These are phyloP conservation scores for Coniochaeta sp. DNA, from an alignment of 2,329 filamentous ascomycete genomes.

Conservation along the genomic window DNA sequence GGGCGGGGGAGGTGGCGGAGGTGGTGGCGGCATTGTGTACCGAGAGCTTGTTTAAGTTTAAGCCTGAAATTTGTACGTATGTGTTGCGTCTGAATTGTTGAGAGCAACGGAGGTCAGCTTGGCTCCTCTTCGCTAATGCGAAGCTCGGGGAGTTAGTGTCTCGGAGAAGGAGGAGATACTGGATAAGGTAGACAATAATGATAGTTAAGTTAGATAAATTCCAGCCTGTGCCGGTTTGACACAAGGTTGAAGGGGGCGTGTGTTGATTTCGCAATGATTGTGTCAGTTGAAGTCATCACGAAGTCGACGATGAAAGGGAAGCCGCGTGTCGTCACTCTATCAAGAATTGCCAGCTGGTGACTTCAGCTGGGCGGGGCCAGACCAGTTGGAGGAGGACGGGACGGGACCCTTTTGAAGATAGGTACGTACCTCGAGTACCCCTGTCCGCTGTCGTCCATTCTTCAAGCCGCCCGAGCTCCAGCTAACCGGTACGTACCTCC, in stretches of 20 bases:
- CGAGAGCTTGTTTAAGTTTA: too few species aligned
- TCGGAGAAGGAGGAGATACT: not conserved
- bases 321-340: not conserved
- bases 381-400: not conserved
- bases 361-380: not conserved
- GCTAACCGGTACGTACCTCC: not conserved
- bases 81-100: not conserved
- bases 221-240: not conserved
- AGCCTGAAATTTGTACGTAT: too few species aligned
- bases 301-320: not conserved
- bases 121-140: not conserved
- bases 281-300: not conserved
- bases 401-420: not conserved
- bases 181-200: not conserved
- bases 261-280: not conserved
- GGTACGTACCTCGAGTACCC: not conserved
- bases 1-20: conserved; percentile 66
- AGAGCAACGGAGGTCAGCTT: not conserved
- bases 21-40: conserved; percentile 42
- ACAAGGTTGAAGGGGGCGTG: not conserved
- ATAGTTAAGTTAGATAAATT: not conserved
- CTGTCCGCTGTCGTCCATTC: too few species aligned
- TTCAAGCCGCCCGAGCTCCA: too few species aligned
- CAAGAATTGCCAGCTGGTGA: not conserved
- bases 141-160: not conserved